Base-by-base conservation (phyloP, 768 basidiomycete genomes). In the Boletus vinaceobasis region DNA sequence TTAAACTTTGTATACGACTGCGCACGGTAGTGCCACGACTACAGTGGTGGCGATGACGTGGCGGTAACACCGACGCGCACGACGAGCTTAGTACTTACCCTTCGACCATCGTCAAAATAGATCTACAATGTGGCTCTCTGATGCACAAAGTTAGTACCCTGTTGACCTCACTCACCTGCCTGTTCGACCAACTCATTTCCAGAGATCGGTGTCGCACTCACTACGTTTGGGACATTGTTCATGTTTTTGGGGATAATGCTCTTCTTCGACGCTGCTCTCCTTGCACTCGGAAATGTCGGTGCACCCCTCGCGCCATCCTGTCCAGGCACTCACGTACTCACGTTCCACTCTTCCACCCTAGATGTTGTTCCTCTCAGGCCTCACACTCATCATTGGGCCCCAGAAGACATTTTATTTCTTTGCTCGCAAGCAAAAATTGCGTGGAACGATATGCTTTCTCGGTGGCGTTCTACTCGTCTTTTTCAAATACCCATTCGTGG, bases 391-490 rank as follows among this genome's bases (percentile, higher is more conserved):
- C 75, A 98, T 99, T 60, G 97, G 93, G 5, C 93, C 94, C 7
- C 86, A 90, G 60, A 98, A 98, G 77, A 97, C 94, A 19, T 95
- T 97, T 75, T 92, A 93, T 74, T 98, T 99, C 77, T 98, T 99
- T 74, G 90, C 95, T 32, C 84, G 97, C 57, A 90, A 84, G 69
- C 90, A 98, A 72, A 99, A 99, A 73, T 74, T 98, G 59, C 84
- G 97, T 17, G 97, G 97, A 42, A 88, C 91, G 6, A 59, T 81
- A 45, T 94, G 92, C 69, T 96, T 96, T 77, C 69, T 96, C 38
- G 90, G 90, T 31, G 93, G 93, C 15, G 88, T 98, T 59, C 67
- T 93, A 15, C 86, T 99, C 57, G 94, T 98, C 15, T 99, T 99
- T 73, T 61, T 90, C 71, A 98, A 95, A 71, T 91, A 93, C 84